Conservation (phyloP, 179 eudicot species). For the Pouteria campechiana region DNA sequence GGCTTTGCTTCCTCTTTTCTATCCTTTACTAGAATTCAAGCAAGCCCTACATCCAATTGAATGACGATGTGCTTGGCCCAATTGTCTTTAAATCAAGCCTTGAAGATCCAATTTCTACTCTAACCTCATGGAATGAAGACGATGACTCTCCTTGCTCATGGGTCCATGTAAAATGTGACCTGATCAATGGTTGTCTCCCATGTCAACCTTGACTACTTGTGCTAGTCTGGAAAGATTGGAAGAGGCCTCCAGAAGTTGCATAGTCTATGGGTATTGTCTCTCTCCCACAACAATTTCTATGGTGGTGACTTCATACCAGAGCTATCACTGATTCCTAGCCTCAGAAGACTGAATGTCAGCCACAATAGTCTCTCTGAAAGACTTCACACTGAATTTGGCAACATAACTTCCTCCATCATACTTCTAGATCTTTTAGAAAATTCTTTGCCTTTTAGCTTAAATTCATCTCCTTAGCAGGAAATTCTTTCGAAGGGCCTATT, state of each 20-base stretch:
- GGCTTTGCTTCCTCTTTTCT: too few species aligned
- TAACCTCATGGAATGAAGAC: conserved; percentile 78
- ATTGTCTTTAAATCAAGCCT: conserved; percentile 83
- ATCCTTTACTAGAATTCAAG: too few species aligned
- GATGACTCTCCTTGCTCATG: conserved; percentile 84
- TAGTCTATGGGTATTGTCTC: conserved; percentile 37
- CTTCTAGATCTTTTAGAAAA: conserved; percentile 72
- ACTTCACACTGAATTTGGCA: conserved; percentile 22
- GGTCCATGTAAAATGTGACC: conserved; percentile 55
- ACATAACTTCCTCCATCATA: conserved; percentile 22
- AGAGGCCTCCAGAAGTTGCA: conserved; percentile 66
- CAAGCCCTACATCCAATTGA: too few species aligned
- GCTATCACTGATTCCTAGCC: conserved; percentile 27
- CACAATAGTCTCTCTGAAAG: conserved; percentile 48
- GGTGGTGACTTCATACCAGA: conserved; percentile 42
- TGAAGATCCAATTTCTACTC: conserved; percentile 29
- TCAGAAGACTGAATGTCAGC: conserved; percentile 61
- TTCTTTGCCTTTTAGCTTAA: conserved; percentile 36
- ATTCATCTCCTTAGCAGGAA: conserved; percentile 55
- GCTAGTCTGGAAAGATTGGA: conserved; percentile 67
- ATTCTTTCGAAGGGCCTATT: conserved; percentile 56
- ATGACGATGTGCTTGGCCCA: conserved; percentile 85
- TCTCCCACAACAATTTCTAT: conserved; percentile 57
- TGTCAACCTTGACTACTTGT: conserved; percentile 33
- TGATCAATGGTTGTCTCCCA: conserved; percentile 39